These are phyloP conservation scores for Sonneratia alba DNA, from an alignment of 345 rosid species.

Conservation along the genomic window DNA sequence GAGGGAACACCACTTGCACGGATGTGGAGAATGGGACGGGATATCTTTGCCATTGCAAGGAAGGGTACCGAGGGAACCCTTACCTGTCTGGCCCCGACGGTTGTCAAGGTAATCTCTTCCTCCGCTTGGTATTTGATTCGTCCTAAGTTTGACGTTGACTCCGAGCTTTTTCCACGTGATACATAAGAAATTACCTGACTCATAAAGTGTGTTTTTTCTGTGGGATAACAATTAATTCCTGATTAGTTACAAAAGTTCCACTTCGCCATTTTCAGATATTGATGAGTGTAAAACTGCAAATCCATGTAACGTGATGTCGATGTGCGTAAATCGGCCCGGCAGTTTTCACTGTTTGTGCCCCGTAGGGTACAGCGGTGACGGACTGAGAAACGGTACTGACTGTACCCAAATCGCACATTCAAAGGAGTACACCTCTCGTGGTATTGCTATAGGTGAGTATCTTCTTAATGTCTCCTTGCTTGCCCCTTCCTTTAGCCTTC, in stretches of 20 bases:
- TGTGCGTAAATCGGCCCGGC: neutral
- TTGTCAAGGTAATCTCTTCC: neutral
- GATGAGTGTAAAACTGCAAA: conserved; percentile 16
- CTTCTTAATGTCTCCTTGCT: neutral
- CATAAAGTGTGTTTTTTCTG: too few relatives aligned
- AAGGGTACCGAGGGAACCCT: conserved; percentile 3
- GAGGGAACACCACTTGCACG: conserved; percentile 4
- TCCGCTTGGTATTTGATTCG: neutral
- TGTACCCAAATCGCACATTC: conserved; percentile 2
- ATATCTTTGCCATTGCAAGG: neutral
- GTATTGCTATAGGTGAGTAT: conserved; percentile 3
- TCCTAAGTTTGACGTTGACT: too few relatives aligned
- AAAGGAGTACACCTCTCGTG: neutral
- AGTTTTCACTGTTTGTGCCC: conserved; percentile 24
- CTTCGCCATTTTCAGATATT: conserved; percentile 13
- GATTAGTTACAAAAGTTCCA: too few relatives aligned
- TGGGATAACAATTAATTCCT: neutral
- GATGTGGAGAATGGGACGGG: neutral
- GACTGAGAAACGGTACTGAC: conserved; percentile 8
- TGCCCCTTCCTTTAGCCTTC: too few relatives aligned
- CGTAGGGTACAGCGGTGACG: conserved; percentile 20
- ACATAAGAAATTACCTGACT: too few relatives aligned
- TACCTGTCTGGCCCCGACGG: neutral
- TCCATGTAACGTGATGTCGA: neutral
- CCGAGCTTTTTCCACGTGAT: too few relatives aligned